A percentile compares a stretch with the other conserved stretches of the same genome.
phyloP scores from a whole-genome alignment of 148 eudicot genomes.

The Heliamphora exappendiculata region DNA sequence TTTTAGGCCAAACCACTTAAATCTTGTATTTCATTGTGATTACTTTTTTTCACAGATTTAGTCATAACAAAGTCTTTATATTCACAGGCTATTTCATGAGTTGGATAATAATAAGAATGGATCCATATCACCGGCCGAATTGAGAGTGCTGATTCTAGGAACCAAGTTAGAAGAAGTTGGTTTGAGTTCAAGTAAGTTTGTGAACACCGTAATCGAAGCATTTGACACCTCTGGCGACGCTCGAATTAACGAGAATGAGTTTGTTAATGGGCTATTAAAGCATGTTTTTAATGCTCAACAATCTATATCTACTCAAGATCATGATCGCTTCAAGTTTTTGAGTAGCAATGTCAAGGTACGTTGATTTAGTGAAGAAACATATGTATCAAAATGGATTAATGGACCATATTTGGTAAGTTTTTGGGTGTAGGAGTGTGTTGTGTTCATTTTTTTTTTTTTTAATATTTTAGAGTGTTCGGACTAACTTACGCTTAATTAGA shows the following conservation, averaged over 20 bases:
- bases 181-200: conserved; percentile 6
- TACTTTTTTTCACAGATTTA: neutral
- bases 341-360: neutral
- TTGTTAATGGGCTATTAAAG: conserved; percentile 7
- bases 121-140: conserved; percentile 18
- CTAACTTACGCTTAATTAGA: too few relatives aligned
- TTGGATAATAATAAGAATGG: conserved; percentile 23
- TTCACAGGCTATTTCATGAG: conserved; percentile 17
- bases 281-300: conserved; percentile 6
- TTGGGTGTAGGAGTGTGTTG: too few relatives aligned
- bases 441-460: too few relatives aligned
- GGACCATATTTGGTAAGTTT: neutral
- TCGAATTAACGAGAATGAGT: conserved; percentile 17
- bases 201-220: conserved; percentile 14
- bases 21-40: too few relatives aligned
- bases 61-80: too few relatives aligned
- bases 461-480: too few relatives aligned
- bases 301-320: neutral
- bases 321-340: neutral
- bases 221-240: conserved; percentile 28
- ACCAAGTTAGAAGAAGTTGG: conserved; percentile 18
- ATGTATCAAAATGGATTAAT: neutral
- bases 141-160: conserved; percentile 26
- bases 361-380: neutral
- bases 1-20: neutral